phyloP scores from a whole-genome alignment of 2,329 filamentous ascomycete species.

The Scedosporium aurantiacum region DNA sequence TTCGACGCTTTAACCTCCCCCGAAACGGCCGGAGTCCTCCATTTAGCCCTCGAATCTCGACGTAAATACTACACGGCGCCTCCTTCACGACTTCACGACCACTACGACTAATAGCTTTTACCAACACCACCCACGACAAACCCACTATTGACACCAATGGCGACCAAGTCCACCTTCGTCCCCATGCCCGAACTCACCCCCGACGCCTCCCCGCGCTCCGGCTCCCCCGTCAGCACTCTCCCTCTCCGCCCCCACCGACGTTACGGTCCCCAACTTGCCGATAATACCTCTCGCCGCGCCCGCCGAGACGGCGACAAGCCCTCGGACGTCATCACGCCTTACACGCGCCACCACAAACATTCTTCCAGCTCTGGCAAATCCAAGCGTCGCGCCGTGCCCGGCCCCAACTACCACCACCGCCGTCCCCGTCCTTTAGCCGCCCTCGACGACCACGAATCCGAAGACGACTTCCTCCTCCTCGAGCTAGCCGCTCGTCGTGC shows the following conservation, averaged over 20 bases:
- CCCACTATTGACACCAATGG: background rate
- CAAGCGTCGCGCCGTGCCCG: background rate
- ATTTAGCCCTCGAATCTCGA: constrained; percentile 3
- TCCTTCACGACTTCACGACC: background rate
- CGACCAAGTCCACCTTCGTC: constrained; percentile 13
- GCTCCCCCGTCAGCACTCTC: constrained; percentile 23
- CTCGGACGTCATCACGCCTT: constrained; percentile 54
- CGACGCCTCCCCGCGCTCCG: constrained; percentile 39
- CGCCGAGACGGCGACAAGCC: constrained; percentile 53
- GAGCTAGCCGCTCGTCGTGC: constrained; percentile 70
- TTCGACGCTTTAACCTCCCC: constrained; percentile 1
- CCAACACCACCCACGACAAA: background rate
- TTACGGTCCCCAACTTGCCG: constrained; percentile 72
- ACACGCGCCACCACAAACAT: constrained; percentile 36
- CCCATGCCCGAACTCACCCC: constrained; percentile 48
- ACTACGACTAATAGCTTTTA: background rate
- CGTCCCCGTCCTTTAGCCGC: background rate
- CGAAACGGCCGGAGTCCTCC: constrained; percentile 1
- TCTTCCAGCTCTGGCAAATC: constrained; percentile 4
- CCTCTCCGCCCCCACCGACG: constrained; percentile 24
- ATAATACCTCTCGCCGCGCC: constrained; percentile 58
- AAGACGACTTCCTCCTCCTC: constrained; percentile 72
- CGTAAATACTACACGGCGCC: background rate
- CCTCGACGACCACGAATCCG: constrained; percentile 49
- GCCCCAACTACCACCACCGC: background rate